Base-by-base conservation (phyloP, 2,329 filamentous ascomycete genomes). In the Colletotrichum theobromicola region DNA sequence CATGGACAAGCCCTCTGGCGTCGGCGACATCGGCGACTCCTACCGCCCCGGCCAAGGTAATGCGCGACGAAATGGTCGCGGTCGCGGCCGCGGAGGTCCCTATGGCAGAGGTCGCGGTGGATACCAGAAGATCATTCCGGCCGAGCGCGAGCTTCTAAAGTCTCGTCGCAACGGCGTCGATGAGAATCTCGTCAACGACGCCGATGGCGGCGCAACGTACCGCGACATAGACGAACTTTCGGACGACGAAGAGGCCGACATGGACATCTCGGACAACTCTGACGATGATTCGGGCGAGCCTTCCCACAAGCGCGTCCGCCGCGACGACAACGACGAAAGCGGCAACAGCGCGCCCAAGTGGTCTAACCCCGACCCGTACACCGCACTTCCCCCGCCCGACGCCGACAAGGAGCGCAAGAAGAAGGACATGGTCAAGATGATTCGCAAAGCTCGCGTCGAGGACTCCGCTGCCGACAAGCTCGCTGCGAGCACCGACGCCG, bases 351-450 rank as follows among this genome's bases (percentile, higher is more conserved):
- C 82, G 7, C 95, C 95, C 4, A 95, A 94, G 82, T 98, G 96
- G 96, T 98, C 95, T 6, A 98, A 98, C 79, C 96, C 96, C 5
- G 96, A 98, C 82, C 95, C 96, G 0, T 98, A 98, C 83, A 98
- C 95, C 7, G 94, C 92, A 3, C 87, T 98, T 12, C 96, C 96
- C 10, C 95, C 95, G 8, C 91, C 93, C 0, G 94, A 96, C 77
- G 72, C 72, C 57, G 93, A 95, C 69, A 88, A 87, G 7, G 88
- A 90, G 50, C 89, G 90, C 24, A 97, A 97, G 84, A 95, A 93
- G 83, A 93, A 92, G 78, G 95, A 98, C 77, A 93, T 98, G 50
- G 94, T 98, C 42, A 94, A 97, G 80, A 84, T 98, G 75, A 98
- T 98, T 78, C 93, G 96, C 78, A 98, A 98, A 81, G 95, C 96